Conservation (phyloP, 306 rosid species). For the Prunus kanzakura region DNA sequence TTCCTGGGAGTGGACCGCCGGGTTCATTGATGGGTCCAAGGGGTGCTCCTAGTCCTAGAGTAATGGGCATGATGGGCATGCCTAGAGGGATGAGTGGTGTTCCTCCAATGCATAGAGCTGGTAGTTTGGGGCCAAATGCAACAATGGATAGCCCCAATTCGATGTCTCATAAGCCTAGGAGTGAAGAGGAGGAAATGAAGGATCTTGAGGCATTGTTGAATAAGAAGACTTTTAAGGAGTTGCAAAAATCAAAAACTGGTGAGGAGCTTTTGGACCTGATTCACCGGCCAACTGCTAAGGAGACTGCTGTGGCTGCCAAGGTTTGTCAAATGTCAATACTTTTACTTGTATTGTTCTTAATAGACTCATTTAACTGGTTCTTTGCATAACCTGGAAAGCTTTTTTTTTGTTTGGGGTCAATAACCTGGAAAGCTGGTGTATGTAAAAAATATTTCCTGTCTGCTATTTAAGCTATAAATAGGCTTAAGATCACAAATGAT, state of each 20-base stretch:
- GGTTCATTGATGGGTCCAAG: constrained; percentile 46
- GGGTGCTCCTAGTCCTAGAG: constrained; percentile 63
- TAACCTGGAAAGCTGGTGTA: not conserved
- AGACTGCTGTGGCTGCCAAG: constrained; percentile 98
- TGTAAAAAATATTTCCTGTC: not conserved
- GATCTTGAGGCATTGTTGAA: constrained; percentile 84
- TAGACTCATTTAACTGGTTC: not conserved
- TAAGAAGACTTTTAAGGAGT: constrained; percentile 79
- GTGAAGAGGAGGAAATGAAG: constrained; percentile 85
- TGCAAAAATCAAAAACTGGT: constrained; percentile 84
- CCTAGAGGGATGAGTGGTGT: constrained; percentile 54
- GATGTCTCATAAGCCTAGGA: constrained; percentile 45
- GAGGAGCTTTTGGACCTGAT: constrained; percentile 96
- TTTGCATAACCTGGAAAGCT: not conserved
- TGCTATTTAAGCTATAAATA: not conserved
- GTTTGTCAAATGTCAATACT: constrained; percentile 30
- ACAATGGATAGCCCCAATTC: constrained; percentile 39
- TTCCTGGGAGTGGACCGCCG: constrained; percentile 44
- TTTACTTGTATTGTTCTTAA: not conserved
- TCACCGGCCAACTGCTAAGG: constrained; percentile 92
- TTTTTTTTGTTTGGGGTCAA: too few species aligned
- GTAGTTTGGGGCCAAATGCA: constrained; percentile 52
- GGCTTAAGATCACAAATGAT: not conserved
- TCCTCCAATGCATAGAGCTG: constrained; percentile 64
- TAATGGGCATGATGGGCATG: constrained; percentile 61